Percentiles rank a stretch among this genome's conserved stretches.
phyloP scores from a whole-genome alignment of 148 eudicot species.

The Heliosperma pusillum region DNA sequence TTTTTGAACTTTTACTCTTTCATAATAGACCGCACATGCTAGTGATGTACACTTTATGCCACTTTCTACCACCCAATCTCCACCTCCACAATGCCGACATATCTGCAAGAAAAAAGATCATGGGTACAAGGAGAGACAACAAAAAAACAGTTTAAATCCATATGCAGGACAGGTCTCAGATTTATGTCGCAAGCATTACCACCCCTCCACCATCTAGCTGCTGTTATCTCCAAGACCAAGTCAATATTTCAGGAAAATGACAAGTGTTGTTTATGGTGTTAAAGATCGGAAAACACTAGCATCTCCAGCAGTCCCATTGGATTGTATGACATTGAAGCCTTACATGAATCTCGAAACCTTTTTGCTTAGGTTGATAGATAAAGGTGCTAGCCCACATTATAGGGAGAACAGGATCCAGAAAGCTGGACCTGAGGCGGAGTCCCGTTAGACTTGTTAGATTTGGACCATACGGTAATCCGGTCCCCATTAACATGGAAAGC shows the following conservation, averaged over 20 bases:
- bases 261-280: neutral
- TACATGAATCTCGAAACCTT: neutral
- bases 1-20: conserved; percentile 82
- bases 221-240: neutral
- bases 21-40: conserved; percentile 80
- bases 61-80: conserved; percentile 77
- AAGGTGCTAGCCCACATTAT: neutral
- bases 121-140: too few relatives aligned
- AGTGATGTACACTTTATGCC: conserved; percentile 87
- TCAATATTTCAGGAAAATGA: neutral
- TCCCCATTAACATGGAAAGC: neutral
- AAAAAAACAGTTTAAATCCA: too few relatives aligned
- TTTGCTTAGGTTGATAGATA: neutral
- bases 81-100: conserved; percentile 95
- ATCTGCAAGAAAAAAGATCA: conserved; percentile 42
- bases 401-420: neutral
- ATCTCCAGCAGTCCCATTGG: neutral
- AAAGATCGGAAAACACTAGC: neutral
- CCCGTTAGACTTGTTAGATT: neutral
- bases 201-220: too few relatives aligned
- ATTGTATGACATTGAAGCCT: neutral
- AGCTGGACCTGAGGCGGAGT: neutral
- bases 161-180: too few relatives aligned
- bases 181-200: too few relatives aligned
- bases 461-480: neutral